Base-by-base conservation (phyloP, 176 grass and related monocot genomes). In the Bothriochloa decipiens region DNA sequence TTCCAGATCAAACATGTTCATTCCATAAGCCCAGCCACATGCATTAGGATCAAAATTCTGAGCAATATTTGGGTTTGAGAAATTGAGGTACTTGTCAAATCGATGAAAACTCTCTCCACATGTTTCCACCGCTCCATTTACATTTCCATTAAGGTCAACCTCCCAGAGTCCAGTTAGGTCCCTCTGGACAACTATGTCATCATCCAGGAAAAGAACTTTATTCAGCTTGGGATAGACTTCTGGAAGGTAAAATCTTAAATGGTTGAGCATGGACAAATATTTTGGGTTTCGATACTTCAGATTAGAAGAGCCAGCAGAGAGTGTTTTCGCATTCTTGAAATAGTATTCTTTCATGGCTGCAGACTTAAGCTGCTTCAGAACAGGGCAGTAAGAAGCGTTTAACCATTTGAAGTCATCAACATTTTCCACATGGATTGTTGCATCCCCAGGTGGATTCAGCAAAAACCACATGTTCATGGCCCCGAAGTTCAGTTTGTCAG, bases 381-480 rank as follows among this genome's bases (percentile, higher is more conserved):
- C 90, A 76, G 87, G 83, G 63, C 90, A 92, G 75, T 92, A 92
- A 17, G 87, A 84, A 43, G 90, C 86, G 72, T 92, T 92, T 82
- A 89, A 79, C 90, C 90, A 92, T 86, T 89, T 92, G 69, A 92
- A 92, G 33, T 92, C 83, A 42, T 92, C 87, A 66, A 92, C 90
- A 81, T 92, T 92, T 83, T 92, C 90, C 65, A 92, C 90, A 80
- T 92, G 80, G 61, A 92, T 89, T 35, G 91, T 72, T 71, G 91
- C 91, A 9, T 89, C 85, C 35, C 83, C 80, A 72, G 87, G 91
- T 32, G 90, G 90, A 86, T 92, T 92, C 76, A 92, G 86, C 53
- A 92, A 83, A 84, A 92, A 92, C 90, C 87, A 92, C 90, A 92
- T 92, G 80, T 86, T 92, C 91, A 92, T 89, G 61, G 91, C 87